These are phyloP conservation scores for Conringia planisiliqua DNA, from an alignment of 345 rosid genomes.

Conservation along the genomic window DNA sequence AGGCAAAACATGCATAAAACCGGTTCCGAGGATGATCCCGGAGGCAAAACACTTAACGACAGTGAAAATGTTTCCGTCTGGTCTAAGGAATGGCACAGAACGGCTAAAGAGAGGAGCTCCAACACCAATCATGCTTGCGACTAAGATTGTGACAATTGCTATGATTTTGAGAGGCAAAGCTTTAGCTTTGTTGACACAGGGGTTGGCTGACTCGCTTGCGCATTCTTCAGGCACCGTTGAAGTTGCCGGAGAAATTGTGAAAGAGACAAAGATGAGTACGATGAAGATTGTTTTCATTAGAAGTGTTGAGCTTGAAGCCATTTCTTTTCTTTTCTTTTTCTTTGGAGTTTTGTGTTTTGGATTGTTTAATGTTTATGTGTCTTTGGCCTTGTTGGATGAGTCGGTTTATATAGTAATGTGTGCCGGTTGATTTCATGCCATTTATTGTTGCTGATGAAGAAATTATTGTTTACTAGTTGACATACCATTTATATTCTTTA, in stretches of 20 bases:
- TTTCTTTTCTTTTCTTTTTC: not conserved
- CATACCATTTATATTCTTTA: not conserved
- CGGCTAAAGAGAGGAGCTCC: constrained; percentile 52
- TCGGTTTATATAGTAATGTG: constrained; percentile 32
- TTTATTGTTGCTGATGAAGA: constrained; percentile 7
- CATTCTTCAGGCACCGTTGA: constrained; percentile 36
- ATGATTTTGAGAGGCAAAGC: constrained; percentile 58
- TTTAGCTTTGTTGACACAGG: constrained; percentile 49
- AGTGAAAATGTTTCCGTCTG: constrained; percentile 51
- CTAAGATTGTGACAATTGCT: constrained; percentile 48
- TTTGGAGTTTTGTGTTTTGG: constrained; percentile 1
- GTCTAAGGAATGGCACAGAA: constrained; percentile 55
- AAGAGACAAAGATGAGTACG: constrained; percentile 32
- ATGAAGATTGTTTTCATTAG: constrained; percentile 23
- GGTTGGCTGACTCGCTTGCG: constrained; percentile 12
- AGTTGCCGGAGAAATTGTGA: constrained; percentile 27
- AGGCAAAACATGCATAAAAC: constrained; percentile 84
- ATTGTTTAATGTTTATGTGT: constrained; percentile 20
- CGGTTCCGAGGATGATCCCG: constrained; percentile 78
- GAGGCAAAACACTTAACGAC: constrained; percentile 66
- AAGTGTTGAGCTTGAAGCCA: constrained; percentile 20
- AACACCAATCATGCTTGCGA: constrained; percentile 67
- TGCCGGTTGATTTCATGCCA: constrained; percentile 31
- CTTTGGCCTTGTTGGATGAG: constrained; percentile 8
- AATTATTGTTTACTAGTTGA: not conserved